A percentile compares a stretch with the other conserved stretches of the same genome.
phyloP scores from a whole-genome alignment of 2,329 filamentous ascomycete species.

The Chlorencoelia australis region DNA sequence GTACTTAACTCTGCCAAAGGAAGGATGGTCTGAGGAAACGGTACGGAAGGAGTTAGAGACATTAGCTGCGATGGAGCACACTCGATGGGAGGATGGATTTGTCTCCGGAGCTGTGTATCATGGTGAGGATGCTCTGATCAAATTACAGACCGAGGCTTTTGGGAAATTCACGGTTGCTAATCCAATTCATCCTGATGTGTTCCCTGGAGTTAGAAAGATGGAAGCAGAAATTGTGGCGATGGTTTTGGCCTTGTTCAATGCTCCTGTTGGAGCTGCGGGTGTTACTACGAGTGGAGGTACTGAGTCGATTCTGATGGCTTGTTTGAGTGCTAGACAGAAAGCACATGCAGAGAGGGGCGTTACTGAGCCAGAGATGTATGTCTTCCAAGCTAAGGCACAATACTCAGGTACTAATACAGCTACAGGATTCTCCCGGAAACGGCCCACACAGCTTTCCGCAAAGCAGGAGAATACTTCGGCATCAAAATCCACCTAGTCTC shows the following conservation, averaged over 20 bases:
- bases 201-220: slow-evolving; percentile 97
- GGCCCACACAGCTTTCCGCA: slow-evolving; percentile 91
- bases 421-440: slow-evolving; percentile 83
- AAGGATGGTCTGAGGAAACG: slow-evolving; percentile 72
- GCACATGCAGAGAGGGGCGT: slow-evolving; percentile 76
- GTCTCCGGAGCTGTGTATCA: slow-evolving; percentile 96
- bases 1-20: slow-evolving; percentile 67
- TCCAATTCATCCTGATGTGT: slow-evolving; percentile 95
- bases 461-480: slow-evolving; percentile 90
- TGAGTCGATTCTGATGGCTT: slow-evolving; percentile 95
- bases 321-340: slow-evolving; percentile 81
- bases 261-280: slow-evolving; percentile 73
- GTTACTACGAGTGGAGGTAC: slow-evolving; percentile 89
- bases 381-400: slow-evolving; percentile 9
- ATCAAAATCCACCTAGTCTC: slow-evolving; percentile 87
- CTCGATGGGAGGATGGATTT: slow-evolving; percentile 89
- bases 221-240: slow-evolving; percentile 96
- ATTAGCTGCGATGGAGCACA: slow-evolving; percentile 81
- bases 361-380: slow-evolving; percentile 88
- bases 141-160: slow-evolving; percentile 86
- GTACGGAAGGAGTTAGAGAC: slow-evolving; percentile 70
- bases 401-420: slow-evolving; percentile 13
- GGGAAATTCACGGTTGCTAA: slow-evolving; percentile 91
- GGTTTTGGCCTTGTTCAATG: slow-evolving; percentile 84
- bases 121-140: slow-evolving; percentile 70